A percentile compares a stretch with the other conserved stretches of the same genome.
Evolutionary conservation across 352 stramenopile genomes (phyloP).

Genomic region (Pythium utonaiense): DNA sequence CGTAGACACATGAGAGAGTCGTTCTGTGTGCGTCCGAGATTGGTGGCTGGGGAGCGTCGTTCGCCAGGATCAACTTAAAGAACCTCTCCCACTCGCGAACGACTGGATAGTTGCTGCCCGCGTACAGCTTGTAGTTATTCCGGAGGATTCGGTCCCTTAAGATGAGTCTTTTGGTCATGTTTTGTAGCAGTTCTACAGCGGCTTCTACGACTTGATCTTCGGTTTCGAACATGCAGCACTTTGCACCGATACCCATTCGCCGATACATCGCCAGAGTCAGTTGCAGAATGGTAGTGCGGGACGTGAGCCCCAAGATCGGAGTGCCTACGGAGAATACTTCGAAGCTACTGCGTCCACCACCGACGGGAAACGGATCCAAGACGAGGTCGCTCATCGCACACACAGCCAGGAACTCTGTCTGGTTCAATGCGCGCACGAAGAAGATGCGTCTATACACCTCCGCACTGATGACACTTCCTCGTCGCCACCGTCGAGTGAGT

Average conservation of each 20-base stretch:
- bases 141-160: slow-evolving; percentile 29
- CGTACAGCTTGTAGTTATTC: slow-evolving; percentile 35
- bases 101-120: slow-evolving; percentile 22
- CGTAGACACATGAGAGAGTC: no score
- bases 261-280: slow-evolving; percentile 63
- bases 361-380: slow-evolving; percentile 60
- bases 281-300: slow-evolving; percentile 55
- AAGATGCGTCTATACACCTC: slow-evolving; percentile 33
- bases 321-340: slow-evolving; percentile 62
- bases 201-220: slow-evolving; percentile 25
- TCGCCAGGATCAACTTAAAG: slow-evolving; percentile 23
- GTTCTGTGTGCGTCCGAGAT: no score
- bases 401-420: slow-evolving; percentile 39
- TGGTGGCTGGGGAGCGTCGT: slow-evolving; percentile 7
- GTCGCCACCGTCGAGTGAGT: slow-evolving; percentile 29
- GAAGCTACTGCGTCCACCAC: slow-evolving; percentile 49
- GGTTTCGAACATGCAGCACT: slow-evolving; percentile 23
- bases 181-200: slow-evolving; percentile 29
- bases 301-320: slow-evolving; percentile 49
- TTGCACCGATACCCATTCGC: slow-evolving; percentile 33
- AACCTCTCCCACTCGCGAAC: slow-evolving; percentile 45
- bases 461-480: slow-evolving; percentile 6
- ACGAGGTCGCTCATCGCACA: slow-evolving; percentile 45
- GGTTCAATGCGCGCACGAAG: slow-evolving; percentile 37
- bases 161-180: slow-evolving; percentile 14